Evolutionary conservation across 805 yeast species (phyloP).

Genomic region (Pichia heedii): DNA sequence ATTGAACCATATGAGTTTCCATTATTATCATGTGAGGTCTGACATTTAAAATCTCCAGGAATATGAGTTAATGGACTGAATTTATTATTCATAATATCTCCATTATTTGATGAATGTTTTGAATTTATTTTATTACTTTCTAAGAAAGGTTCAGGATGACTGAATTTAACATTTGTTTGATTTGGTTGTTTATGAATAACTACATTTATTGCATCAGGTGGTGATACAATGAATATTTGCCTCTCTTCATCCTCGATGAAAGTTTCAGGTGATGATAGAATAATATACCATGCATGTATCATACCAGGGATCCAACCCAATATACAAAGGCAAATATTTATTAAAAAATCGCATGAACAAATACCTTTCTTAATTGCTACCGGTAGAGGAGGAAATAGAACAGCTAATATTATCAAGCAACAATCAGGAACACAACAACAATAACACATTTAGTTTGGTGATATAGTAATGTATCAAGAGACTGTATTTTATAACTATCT

Average conservation of each 20-base stretch:
- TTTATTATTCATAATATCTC: conserved; percentile 12
- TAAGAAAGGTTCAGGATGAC: conserved; percentile 27
- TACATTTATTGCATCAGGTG: conserved; percentile 13
- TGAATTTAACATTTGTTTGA: conserved; percentile 18
- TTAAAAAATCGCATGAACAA: conserved; percentile 58
- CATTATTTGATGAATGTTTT: not conserved
- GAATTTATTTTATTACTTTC: conserved; percentile 5
- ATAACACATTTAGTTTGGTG: conserved; percentile 11
- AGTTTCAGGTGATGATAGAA: conserved; percentile 40
- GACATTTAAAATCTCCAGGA: conserved; percentile 2
- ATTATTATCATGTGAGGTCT: not conserved
- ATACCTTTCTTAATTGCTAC: conserved; percentile 67
- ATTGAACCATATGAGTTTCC: conserved; percentile 5
- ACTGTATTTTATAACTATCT: too few relatives aligned
- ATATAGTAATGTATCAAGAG: not conserved
- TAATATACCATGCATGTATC: conserved; percentile 59
- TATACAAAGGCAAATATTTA: conserved; percentile 54
- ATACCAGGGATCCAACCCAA: conserved; percentile 66
- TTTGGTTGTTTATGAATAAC: conserved; percentile 20
- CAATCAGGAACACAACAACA: conserved; percentile 43
- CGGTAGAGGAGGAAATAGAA: conserved; percentile 72
- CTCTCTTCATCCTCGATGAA: conserved; percentile 17
- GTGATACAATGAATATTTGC: conserved; percentile 21
- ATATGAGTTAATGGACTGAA: conserved; percentile 18
- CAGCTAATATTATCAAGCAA: conserved; percentile 57